A percentile compares a stretch with the other conserved stretches of the same genome.
phyloP scores from a whole-genome alignment of 2,329 filamentous ascomycete species.

The Acrodontium crateriforme region DNA sequence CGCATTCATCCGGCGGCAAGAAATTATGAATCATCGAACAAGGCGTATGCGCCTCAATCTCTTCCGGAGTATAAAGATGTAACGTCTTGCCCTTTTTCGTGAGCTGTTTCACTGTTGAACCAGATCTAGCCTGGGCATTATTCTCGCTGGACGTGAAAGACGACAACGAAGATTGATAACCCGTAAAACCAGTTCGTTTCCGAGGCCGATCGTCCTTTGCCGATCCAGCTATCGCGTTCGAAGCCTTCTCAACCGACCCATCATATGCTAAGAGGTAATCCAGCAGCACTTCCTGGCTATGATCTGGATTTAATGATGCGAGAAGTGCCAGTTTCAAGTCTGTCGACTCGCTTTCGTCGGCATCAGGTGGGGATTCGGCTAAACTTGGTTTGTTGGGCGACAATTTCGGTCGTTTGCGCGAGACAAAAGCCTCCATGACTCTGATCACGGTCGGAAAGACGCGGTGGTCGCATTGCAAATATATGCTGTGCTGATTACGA shows the following conservation, averaged over 20 bases:
- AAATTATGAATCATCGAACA: slow-evolving; percentile 92
- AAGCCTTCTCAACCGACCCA: slow-evolving; percentile 58
- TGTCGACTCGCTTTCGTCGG: slow-evolving; percentile 59
- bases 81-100: slow-evolving; percentile 70
- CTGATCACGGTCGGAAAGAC: neutral
- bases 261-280: slow-evolving; percentile 67
- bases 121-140: neutral
- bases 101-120: slow-evolving; percentile 25
- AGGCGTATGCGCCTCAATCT: slow-evolving; percentile 71
- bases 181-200: slow-evolving; percentile 20
- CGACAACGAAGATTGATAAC: slow-evolving; percentile 31
- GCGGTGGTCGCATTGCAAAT: too few species aligned
- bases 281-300: slow-evolving; percentile 54
- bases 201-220: slow-evolving; percentile 12
- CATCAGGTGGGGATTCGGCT: too few species aligned
- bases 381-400: slow-evolving; percentile 10
- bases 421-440: slow-evolving; percentile 17
- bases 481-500: too few species aligned
- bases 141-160: slow-evolving; percentile 8
- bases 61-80: slow-evolving; percentile 67
- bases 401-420: slow-evolving; percentile 11
- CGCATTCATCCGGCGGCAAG: slow-evolving; percentile 56
- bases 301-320: slow-evolving; percentile 56
- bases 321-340: slow-evolving; percentile 80
- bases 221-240: slow-evolving; percentile 36